phyloP scores from a whole-genome alignment of 805 yeast species.

The Cyberlindnera mycetangii region DNA sequence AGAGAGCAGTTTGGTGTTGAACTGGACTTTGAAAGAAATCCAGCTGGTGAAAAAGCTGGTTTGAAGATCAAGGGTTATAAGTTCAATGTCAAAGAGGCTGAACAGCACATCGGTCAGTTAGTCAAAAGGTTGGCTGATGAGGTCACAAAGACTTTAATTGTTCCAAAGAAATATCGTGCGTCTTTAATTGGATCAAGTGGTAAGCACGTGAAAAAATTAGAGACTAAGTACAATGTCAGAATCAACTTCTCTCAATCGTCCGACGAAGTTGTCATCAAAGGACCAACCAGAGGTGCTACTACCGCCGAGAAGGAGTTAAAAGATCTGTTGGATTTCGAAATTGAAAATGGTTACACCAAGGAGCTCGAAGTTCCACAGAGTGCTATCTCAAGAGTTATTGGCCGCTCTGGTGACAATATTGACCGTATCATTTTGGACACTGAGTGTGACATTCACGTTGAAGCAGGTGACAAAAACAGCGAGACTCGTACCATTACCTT shows the following conservation, averaged over 20 bases:
- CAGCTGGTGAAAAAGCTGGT: conserved; percentile 41
- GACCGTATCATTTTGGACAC: conserved; percentile 68
- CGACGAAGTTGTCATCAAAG: conserved; percentile 68
- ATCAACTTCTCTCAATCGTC: conserved; percentile 69
- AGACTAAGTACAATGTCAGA: conserved; percentile 79
- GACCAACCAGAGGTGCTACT: conserved; percentile 87
- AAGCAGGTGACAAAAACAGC: conserved; percentile 40
- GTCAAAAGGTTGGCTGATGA: conserved; percentile 85
- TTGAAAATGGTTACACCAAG: conserved; percentile 73
- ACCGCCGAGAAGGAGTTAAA: conserved; percentile 80
- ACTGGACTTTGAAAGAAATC: conserved; percentile 67
- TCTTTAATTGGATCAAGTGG: conserved; percentile 83
- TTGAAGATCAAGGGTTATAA: conserved; percentile 74
- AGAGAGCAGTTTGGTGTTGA: conserved; percentile 72
- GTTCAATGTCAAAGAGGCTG: conserved; percentile 73
- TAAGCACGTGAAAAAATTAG: conserved; percentile 75
- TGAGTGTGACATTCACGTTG: conserved; percentile 45
- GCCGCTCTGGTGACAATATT: conserved; percentile 82
- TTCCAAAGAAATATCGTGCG: conserved; percentile 78
- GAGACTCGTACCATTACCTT: conserved; percentile 64
- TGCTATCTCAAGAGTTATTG: conserved; percentile 84
- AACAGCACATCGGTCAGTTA: conserved; percentile 50
- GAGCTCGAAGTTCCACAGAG: conserved; percentile 64
- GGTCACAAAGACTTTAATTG: conserved; percentile 54
- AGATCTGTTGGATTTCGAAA: conserved; percentile 82